Evolutionary conservation across 306 rosid species (phyloP).

Genomic region (Abrus precatorius): DNA sequence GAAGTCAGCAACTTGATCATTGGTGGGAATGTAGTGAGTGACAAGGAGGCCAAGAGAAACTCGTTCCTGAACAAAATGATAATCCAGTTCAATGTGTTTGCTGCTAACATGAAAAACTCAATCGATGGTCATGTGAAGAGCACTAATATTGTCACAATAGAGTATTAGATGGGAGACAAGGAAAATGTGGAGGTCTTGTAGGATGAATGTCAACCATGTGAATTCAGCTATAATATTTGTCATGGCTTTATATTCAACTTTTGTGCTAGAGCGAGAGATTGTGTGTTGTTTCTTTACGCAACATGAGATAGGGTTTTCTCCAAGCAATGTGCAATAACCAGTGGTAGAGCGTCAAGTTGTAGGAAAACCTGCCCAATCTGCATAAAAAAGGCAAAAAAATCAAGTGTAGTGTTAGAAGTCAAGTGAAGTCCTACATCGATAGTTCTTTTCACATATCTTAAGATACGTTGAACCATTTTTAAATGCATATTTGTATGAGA

Average conservation of each 20-base stretch:
- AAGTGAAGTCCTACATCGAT: not conserved
- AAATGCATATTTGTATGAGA: not conserved
- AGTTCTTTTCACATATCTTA: not conserved
- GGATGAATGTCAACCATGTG: not conserved
- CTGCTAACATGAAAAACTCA: not conserved
- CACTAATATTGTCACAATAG: not conserved
- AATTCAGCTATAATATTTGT: not conserved
- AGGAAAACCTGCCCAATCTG: slow-evolving; percentile 18
- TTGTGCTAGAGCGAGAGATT: not conserved
- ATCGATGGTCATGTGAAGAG: not conserved
- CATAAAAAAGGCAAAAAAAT: slow-evolving; percentile 8
- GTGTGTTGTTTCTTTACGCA: not conserved
- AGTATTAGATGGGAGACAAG: not conserved
- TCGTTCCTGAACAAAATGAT: not conserved
- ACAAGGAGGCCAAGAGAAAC: not conserved
- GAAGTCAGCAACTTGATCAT: not conserved
- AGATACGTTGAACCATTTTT: not conserved
- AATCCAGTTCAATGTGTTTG: not conserved
- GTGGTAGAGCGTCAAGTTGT: slow-evolving; percentile 4
- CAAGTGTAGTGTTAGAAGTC: not conserved
- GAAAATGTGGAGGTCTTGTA: not conserved
- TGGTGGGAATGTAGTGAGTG: not conserved
- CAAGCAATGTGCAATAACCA: not conserved
- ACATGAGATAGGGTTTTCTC: not conserved
- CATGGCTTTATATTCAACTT: not conserved